phyloP scores from a whole-genome alignment of 805 yeast genomes.

The Barnettozyma botsteinii region DNA sequence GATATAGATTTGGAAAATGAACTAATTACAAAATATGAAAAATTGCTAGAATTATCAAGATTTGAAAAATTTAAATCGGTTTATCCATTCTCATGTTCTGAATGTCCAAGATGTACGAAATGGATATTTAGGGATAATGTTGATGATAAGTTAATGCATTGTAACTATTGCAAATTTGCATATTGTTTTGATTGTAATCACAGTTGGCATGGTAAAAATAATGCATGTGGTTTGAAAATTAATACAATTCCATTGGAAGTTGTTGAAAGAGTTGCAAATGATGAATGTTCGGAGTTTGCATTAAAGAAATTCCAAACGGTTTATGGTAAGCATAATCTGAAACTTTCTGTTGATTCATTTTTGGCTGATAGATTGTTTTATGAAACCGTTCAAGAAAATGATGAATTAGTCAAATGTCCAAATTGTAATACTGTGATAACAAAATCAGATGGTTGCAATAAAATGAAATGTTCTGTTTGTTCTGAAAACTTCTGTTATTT shows the following conservation, averaged over 20 bases:
- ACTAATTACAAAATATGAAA: conserved; percentile 33
- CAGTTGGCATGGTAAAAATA: conserved; percentile 55
- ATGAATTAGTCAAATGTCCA: conserved; percentile 46
- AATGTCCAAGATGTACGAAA: conserved; percentile 48
- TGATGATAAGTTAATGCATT: conserved; percentile 42
- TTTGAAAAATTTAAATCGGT: conserved; percentile 38
- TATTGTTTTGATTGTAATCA: conserved; percentile 52
- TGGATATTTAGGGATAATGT: conserved; percentile 43
- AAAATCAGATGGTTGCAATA: conserved; percentile 58
- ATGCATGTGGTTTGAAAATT: conserved; percentile 36
- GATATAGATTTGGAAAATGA: conserved; percentile 26
- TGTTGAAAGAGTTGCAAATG: conserved; percentile 14
- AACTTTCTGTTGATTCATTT: conserved; percentile 38
- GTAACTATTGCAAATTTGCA: conserved; percentile 44
- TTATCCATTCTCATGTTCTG: conserved; percentile 43
- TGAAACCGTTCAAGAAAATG: conserved; percentile 36
- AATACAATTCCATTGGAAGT: conserved; percentile 29
- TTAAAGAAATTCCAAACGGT: conserved; percentile 31
- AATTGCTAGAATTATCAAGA: conserved; percentile 33
- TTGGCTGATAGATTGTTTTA: conserved; percentile 43
- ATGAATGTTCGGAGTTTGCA: conserved; percentile 27
- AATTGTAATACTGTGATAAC: conserved; percentile 44
- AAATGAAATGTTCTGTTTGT: conserved; percentile 52
- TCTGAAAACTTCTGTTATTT: conserved; percentile 44
- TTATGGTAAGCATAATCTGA: conserved; percentile 42